Base-by-base conservation (phyloP, 108 stramenopile genomes). In the Fragilariopsis cylindrus region DNA sequence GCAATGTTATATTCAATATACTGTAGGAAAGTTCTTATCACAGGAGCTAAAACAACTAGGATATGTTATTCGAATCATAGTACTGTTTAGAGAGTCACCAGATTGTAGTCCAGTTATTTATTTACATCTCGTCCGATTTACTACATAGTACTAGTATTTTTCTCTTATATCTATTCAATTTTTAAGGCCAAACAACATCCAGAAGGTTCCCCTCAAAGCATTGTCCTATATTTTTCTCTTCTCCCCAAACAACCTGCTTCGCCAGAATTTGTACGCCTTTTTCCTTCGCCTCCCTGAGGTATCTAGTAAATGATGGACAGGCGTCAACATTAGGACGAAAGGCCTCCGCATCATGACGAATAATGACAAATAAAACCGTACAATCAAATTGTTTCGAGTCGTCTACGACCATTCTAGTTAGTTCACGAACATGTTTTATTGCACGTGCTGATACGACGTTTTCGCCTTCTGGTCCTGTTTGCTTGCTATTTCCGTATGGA, bases 371-470 rank as follows among this genome's bases (percentile, higher is more conserved):
- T 41, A 90, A 53, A 21, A 90, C 46, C 5, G 80, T 77, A 8
- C 80, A 81, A 55, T 80, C 63, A 42, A 70, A 73, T 6, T 74
- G 13, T 50, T 70, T 48, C 11, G 39, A 49, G 11, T 81, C 65
- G 54, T 55, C 68, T 40, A 12, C 13, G 3, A 64, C 63, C 42
- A 90, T 62, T 45, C 76, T 48, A 12, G 84, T 78, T 11, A 90
- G 70, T 40, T 90, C 84, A 2, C 80, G 75, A 19, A 90, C 70
- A 69, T 90, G 88, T 58, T 90, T 85, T 50, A 90, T 90, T 1
- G 88, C 85, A 43, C 88, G 72, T 2, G 81, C 82, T 9, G 84
- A 85, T 1, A 90, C 88, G 39, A 90, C 88, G 53, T 76, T 77
- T 76, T 82, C 76, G 48, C 85, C 85, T 40, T 90, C 82, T 7